Conservation (phyloP, 441 rosid genomes). For the Sinapis alba region DNA sequence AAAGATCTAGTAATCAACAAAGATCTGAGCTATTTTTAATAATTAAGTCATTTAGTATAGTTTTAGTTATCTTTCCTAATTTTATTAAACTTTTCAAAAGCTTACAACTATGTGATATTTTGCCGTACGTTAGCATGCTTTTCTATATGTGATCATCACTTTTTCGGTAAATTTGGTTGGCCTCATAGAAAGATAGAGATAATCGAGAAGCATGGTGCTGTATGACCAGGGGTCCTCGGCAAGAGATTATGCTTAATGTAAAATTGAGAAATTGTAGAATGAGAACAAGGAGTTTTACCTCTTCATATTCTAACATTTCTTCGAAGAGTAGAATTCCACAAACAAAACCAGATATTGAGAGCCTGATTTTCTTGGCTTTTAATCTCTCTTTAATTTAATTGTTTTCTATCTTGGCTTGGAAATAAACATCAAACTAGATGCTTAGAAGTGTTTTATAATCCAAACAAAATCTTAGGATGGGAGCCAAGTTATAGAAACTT, state of each 20-base stretch:
- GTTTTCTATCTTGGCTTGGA: conserved; percentile 6
- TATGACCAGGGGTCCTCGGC: not conserved
- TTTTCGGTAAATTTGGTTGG: not conserved
- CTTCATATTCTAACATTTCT: not conserved
- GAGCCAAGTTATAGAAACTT: conserved; percentile 60
- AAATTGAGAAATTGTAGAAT: not conserved
- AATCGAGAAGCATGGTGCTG: not conserved
- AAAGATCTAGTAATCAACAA: too few species aligned
- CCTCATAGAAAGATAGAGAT: not conserved
- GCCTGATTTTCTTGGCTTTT: conserved; percentile 6
- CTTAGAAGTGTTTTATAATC: conserved; percentile 65
- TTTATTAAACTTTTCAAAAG: too few species aligned
- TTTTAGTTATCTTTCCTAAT: too few species aligned
- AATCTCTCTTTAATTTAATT: not conserved
- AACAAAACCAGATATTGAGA: not conserved
- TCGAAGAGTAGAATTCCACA: not conserved
- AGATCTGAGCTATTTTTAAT: too few species aligned
- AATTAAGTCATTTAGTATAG: too few species aligned
- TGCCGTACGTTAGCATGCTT: not conserved
- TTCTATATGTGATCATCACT: not conserved
- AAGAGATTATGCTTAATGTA: not conserved
- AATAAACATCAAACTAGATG: conserved; percentile 1
- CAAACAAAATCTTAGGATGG: conserved; percentile 67
- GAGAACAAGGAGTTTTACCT: not conserved
- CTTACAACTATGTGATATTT: too few species aligned